Percentiles rank a stretch among this genome's conserved stretches.
phyloP scores from a whole-genome alignment of 2,329 filamentous ascomycete species.

The Pseudopyricularia cyperi region DNA sequence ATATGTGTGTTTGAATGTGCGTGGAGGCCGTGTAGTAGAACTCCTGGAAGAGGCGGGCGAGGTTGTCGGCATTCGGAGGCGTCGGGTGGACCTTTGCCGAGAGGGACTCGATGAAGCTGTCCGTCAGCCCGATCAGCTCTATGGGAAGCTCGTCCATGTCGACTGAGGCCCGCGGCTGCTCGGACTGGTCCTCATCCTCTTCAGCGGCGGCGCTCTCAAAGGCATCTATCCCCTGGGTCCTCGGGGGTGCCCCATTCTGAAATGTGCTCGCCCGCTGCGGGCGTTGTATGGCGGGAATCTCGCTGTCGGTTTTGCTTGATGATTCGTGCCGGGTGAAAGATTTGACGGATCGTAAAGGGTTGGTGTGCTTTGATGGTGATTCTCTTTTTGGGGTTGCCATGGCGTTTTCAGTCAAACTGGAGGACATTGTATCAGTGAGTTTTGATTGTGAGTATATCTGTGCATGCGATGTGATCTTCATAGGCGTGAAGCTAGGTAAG shows the following conservation, averaged over 20 bases:
- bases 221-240: conserved; percentile 20
- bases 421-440: conserved; percentile 12
- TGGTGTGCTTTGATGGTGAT: conserved; percentile 10
- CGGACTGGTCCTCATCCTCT: conserved; percentile 31
- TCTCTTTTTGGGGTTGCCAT: conserved; percentile 11
- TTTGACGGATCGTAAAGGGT: conserved; percentile 14
- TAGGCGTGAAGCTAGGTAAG: no score
- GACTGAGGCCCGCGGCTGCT: conserved; percentile 38
- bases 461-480: no score
- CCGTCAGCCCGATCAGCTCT: conserved; percentile 79
- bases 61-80: conserved; percentile 69
- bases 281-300: conserved; percentile 9
- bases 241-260: conserved; percentile 23
- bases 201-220: conserved; percentile 34
- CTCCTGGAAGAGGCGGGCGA: conserved; percentile 84
- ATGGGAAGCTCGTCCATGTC: conserved; percentile 85
- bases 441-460: background rate
- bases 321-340: conserved; percentile 13
- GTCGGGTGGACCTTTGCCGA: conserved; percentile 75
- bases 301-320: conserved; percentile 4
- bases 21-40: conserved; percentile 75
- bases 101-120: conserved; percentile 86
- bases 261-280: conserved; percentile 34
- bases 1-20: conserved; percentile 80
- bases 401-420: conserved; percentile 14